Evolutionary conservation across 2,329 filamentous ascomycete species (phyloP).

Genomic region (Teratosphaeria gauchensis): DNA sequence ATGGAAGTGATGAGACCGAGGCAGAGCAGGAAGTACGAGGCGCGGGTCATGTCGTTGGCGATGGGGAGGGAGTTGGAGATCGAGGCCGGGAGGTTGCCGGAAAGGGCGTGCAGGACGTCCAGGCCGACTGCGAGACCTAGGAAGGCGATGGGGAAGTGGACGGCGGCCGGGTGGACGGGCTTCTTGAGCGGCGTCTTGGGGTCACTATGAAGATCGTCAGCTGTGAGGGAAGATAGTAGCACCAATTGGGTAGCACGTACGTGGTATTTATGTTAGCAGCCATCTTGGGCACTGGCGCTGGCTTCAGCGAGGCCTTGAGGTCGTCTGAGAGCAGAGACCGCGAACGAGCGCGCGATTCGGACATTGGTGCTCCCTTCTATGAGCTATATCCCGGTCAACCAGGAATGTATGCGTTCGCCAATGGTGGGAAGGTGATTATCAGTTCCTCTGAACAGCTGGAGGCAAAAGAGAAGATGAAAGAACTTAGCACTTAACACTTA

Average conservation of each 20-base stretch:
- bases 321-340: slow-evolving; percentile 9
- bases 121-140: slow-evolving; percentile 33
- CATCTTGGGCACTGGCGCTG: slow-evolving; percentile 6
- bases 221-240: not conserved
- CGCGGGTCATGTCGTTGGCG: slow-evolving; percentile 28
- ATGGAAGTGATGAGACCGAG: slow-evolving; percentile 29
- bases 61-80: slow-evolving; percentile 25
- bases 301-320: slow-evolving; percentile 7
- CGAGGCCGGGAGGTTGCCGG: slow-evolving; percentile 21
- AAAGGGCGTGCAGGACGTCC: slow-evolving; percentile 30
- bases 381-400: not conserved
- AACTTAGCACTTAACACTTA: not conserved
- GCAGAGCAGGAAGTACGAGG: slow-evolving; percentile 37
- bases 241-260: not conserved
- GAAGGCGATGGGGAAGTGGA: slow-evolving; percentile 41
- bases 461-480: not conserved
- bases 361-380: slow-evolving; percentile 2
- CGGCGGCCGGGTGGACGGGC: slow-evolving; percentile 36
- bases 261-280: slow-evolving; percentile 2
- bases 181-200: slow-evolving; percentile 17
- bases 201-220: slow-evolving; percentile 12
- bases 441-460: not conserved
- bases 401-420: not conserved
- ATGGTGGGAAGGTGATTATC: not conserved
- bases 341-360: slow-evolving; percentile 6